These are phyloP conservation scores for Mallotus repandus DNA, from an alignment of 441 rosid genomes.

Conservation along the genomic window DNA sequence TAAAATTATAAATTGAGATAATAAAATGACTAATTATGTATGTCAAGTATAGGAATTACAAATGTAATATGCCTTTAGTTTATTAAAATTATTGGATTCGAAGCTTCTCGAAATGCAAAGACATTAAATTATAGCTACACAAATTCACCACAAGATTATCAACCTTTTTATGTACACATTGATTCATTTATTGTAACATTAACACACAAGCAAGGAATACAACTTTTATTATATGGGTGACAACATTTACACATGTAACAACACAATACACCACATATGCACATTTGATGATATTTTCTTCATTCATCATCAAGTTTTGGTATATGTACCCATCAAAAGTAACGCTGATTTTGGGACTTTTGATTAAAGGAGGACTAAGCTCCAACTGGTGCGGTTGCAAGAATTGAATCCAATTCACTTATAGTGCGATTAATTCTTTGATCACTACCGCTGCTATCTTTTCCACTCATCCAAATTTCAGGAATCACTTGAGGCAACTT, in stretches of 20 bases:
- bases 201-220: neutral
- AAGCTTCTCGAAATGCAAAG: neutral
- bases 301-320: neutral
- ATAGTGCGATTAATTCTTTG: slow-evolving; percentile 36
- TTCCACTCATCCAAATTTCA: slow-evolving; percentile 52
- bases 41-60: no score
- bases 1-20: no score
- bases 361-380: slow-evolving; percentile 22
- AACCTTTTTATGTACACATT: no score
- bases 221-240: neutral
- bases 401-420: slow-evolving; percentile 47
- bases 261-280: neutral
- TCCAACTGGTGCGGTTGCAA: slow-evolving; percentile 33
- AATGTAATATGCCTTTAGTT: no score
- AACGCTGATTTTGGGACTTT: neutral
- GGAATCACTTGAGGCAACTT: slow-evolving; percentile 57
- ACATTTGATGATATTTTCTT: slow-evolving; percentile 2
- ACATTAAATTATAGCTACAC: no score
- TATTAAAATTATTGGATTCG: neutral
- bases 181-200: no score
- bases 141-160: no score
- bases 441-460: slow-evolving; percentile 34
- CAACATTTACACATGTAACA: neutral
- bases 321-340: no score
- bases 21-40: no score